Conservation (phyloP, 257 asterid genomes). For the Solanum pinnatisectum region DNA sequence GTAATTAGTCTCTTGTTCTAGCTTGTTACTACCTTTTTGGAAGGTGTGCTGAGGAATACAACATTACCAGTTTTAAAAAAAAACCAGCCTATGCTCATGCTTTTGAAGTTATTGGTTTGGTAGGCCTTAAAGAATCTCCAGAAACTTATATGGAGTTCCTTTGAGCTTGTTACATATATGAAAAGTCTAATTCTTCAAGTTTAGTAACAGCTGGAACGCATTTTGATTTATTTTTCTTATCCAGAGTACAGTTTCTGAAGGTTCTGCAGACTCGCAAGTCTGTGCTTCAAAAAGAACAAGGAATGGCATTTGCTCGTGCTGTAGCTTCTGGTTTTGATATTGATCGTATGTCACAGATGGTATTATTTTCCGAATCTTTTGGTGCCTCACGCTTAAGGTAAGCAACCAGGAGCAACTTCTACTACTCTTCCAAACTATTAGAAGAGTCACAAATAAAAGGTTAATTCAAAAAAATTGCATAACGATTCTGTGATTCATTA, state of each 20-base stretch:
- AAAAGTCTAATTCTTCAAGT: not conserved
- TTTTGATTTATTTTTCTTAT: conserved; percentile 17
- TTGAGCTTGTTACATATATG: not conserved
- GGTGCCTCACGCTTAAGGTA: conserved; percentile 85
- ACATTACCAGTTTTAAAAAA: no score
- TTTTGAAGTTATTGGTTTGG: not conserved
- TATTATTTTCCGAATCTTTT: conserved; percentile 80
- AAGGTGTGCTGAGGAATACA: no score
- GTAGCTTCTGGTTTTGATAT: conserved; percentile 92
- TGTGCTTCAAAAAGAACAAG: conserved; percentile 78
- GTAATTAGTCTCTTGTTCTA: no score
- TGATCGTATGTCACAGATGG: conserved; percentile 52
- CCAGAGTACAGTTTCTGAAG: conserved; percentile 84
- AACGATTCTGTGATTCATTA: not conserved
- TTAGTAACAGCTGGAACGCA: not conserved
- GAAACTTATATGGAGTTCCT: not conserved
- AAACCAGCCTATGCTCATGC: not conserved
- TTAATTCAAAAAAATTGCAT: not conserved
- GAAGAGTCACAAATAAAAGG: not conserved
- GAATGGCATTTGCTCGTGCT: conserved; percentile 99
- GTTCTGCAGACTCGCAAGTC: conserved; percentile 78
- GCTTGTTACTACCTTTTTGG: no score
- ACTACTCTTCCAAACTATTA: not conserved
- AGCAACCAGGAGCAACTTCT: conserved; percentile 11
- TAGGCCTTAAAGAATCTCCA: not conserved